Percentiles rank a stretch among this genome's conserved stretches.
Conservation (phyloP, 805 yeast species). For the Yarrowia sp. region DNA sequence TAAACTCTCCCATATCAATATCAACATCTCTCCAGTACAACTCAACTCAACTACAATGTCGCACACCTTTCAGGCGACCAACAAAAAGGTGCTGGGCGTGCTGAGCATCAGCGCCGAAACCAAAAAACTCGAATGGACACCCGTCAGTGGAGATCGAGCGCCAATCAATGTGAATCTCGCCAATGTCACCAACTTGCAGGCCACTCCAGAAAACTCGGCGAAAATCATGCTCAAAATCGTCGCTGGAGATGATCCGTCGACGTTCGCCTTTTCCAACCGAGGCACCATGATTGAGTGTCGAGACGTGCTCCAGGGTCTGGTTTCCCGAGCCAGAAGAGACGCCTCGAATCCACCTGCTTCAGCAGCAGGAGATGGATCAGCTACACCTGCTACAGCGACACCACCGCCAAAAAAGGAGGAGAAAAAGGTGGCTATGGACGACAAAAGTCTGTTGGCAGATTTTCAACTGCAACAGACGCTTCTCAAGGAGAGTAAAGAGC, state of each 20-base stretch:
- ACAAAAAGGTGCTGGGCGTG: slow-evolving; percentile 23
- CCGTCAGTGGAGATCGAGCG: slow-evolving; percentile 11
- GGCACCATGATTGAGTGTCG: slow-evolving; percentile 22
- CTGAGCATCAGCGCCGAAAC: slow-evolving; percentile 10
- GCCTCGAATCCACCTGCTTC: slow-evolving; percentile 4
- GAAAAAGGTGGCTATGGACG: slow-evolving; percentile 45
- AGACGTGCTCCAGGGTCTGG: slow-evolving; percentile 9
- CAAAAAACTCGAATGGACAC: slow-evolving; percentile 18
- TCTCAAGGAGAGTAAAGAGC: slow-evolving; percentile 60
- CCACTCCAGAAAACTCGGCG: slow-evolving; percentile 62
- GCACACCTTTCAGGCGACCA: slow-evolving; percentile 23
- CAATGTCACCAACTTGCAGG: slow-evolving; percentile 47
- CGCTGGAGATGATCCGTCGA: slow-evolving; percentile 29
- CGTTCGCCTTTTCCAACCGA: slow-evolving; percentile 16
- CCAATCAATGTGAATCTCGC: slow-evolving; percentile 4
- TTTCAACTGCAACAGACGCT: slow-evolving; percentile 74
- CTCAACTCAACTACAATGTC: neutral
- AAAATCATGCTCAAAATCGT: slow-evolving; percentile 63
- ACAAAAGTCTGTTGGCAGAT: slow-evolving; percentile 61
- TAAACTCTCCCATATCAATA: neutral
- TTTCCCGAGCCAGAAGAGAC: slow-evolving; percentile 11
- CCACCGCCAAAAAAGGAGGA: slow-evolving; percentile 37
- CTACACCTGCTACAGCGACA: slow-evolving; percentile 35
- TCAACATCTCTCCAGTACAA: neutral
- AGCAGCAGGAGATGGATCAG: neutral